phyloP scores from a whole-genome alignment of 768 basidiomycete species.

The Termitomyces sp. region DNA sequence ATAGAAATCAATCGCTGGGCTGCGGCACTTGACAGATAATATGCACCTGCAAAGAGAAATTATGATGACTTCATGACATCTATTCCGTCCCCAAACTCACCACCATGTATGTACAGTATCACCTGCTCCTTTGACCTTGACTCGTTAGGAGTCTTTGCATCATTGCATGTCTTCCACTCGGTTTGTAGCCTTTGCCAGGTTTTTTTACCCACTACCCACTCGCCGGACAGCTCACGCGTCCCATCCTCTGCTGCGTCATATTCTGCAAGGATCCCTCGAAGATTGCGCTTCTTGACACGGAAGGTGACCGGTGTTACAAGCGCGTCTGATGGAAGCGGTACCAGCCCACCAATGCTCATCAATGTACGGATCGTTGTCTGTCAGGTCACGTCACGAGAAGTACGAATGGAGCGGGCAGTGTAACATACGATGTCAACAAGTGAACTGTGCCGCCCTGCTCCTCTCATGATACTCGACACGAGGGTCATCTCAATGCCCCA shows the following conservation, averaged over 20 bases:
- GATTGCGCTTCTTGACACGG: conserved; percentile 62
- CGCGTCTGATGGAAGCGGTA: conserved; percentile 88
- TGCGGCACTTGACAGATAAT: conserved; percentile 88
- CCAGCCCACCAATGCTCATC: conserved; percentile 77
- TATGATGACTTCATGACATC: background rate
- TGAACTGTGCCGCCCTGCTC: conserved; percentile 74
- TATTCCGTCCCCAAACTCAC: conserved; percentile 35
- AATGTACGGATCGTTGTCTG: conserved; percentile 52
- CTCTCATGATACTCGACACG: conserved; percentile 80
- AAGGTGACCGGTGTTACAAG: conserved; percentile 95
- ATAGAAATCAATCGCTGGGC: conserved; percentile 90
- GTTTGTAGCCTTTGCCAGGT: conserved; percentile 86
- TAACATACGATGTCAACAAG: conserved; percentile 76
- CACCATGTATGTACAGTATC: conserved; percentile 92
- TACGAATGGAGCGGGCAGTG: background rate
- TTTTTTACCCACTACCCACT: conserved; percentile 95
- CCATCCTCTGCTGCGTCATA: conserved; percentile 78
- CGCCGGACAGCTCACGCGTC: conserved; percentile 78
- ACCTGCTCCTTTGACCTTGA: conserved; percentile 64
- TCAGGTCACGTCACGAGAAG: background rate
- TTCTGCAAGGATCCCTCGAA: conserved; percentile 77
- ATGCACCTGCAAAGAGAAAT: conserved; percentile 59
- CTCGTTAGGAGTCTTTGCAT: conserved; percentile 12
- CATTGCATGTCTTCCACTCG: conserved; percentile 61
- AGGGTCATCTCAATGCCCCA: conserved; percentile 98